Conservation (phyloP, 2,329 filamentous ascomycete species). For the Hymenoscyphus albidus region DNA sequence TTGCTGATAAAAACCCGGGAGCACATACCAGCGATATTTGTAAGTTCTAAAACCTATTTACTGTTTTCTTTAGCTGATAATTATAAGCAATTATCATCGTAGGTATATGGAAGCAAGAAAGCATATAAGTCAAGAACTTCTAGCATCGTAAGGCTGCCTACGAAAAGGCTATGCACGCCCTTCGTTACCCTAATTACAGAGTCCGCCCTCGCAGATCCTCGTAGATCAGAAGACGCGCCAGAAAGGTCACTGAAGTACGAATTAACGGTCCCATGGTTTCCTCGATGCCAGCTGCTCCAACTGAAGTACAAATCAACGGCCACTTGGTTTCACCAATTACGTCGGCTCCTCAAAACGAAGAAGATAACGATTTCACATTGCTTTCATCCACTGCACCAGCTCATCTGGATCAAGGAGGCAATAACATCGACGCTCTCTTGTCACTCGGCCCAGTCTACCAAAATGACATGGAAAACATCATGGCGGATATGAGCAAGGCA, state of each 20-base stretch:
- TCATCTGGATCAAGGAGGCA: background rate
- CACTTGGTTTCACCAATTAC: too few relatives aligned
- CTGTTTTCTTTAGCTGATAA: background rate
- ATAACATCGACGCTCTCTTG: background rate
- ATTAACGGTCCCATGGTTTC: background rate
- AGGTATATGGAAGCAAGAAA: slow-evolving; percentile 10
- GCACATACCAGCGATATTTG: slow-evolving; percentile 10
- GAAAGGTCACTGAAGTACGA: background rate
- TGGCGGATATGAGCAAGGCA: background rate
- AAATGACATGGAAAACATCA: background rate
- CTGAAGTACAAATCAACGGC: too few relatives aligned
- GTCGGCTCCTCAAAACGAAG: too few relatives aligned
- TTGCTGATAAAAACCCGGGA: slow-evolving; percentile 2
- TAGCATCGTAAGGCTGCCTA: slow-evolving; percentile 3
- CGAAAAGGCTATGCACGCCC: slow-evolving; percentile 3
- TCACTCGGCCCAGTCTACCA: background rate
- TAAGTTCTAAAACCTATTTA: background rate
- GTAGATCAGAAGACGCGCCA: slow-evolving; percentile 5
- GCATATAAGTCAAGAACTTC: background rate
- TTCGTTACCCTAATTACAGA: slow-evolving; percentile 6
- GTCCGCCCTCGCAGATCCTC: slow-evolving; percentile 7
- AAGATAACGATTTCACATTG: background rate
- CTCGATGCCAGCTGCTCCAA: too few relatives aligned
- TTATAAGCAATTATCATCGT: slow-evolving; percentile 5
- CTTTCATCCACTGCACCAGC: background rate